phyloP scores from a whole-genome alignment of 2,329 filamentous ascomycete species.

The Fusarium lyarnte region DNA sequence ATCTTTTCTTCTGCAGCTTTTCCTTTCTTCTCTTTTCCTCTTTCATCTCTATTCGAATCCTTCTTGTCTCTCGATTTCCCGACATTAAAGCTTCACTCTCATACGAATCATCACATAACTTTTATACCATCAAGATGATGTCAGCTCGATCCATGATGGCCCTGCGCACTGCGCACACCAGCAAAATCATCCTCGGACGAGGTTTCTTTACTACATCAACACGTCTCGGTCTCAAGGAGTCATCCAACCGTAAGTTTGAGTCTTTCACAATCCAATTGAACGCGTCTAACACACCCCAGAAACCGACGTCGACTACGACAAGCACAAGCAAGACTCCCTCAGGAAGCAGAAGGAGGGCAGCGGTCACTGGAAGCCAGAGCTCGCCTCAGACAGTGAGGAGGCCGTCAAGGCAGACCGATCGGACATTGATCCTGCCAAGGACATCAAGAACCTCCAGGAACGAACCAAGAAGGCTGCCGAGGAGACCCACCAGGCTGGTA shows the following conservation, averaged over 20 bases:
- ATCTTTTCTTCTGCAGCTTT: not conserved
- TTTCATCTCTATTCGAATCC: not conserved
- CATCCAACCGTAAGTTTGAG: constrained; percentile 47
- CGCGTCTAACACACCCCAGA: constrained; percentile 35
- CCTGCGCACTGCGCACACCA: constrained; percentile 35
- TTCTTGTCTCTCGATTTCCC: not conserved
- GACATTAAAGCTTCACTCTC: not conserved
- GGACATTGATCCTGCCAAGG: constrained; percentile 45
- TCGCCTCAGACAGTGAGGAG: constrained; percentile 83
- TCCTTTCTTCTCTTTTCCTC: not conserved
- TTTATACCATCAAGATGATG: constrained; percentile 31
- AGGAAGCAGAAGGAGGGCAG: constrained; percentile 75
- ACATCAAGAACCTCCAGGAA: constrained; percentile 64
- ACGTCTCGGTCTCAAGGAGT: constrained; percentile 50
- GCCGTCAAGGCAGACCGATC: constrained; percentile 74
- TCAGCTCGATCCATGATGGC: constrained; percentile 36
- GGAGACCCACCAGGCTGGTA: constrained; percentile 58
- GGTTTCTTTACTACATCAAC: constrained; percentile 43
- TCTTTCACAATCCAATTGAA: not conserved
- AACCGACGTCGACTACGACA: constrained; percentile 58
- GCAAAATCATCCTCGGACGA: constrained; percentile 38
- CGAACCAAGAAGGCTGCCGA: constrained; percentile 64
- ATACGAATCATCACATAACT: not conserved
- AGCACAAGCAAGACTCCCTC: constrained; percentile 69
- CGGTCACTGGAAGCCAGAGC: constrained; percentile 79